Percentiles rank a stretch among this genome's conserved stretches.
Evolutionary conservation across 768 basidiomycete species (phyloP).

Genomic region (Boletus pseudo-olivaceus): DNA sequence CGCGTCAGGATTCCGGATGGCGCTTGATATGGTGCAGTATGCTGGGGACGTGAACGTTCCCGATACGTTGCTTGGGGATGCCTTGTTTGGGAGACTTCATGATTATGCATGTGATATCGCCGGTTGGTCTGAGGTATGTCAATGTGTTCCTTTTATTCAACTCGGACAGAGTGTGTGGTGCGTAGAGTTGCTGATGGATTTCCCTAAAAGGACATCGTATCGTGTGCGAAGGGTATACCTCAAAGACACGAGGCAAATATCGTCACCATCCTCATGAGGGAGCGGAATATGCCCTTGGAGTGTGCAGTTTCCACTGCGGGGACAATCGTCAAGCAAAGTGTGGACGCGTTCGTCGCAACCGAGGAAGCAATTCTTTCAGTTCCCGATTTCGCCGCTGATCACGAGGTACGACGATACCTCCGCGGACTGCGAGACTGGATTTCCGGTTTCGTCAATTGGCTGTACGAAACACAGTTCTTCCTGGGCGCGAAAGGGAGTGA

Average conservation of each 20-base stretch:
- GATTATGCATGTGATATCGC: conserved; percentile 47
- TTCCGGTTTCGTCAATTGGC: conserved; percentile 58
- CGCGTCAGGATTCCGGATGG: conserved; percentile 45
- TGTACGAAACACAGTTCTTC: conserved; percentile 60
- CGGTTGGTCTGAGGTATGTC: conserved; percentile 52
- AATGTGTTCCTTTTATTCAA: conserved; percentile 7
- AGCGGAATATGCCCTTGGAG: conserved; percentile 44
- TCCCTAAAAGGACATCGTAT: conserved; percentile 49
- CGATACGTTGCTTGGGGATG: conserved; percentile 24
- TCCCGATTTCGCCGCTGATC: conserved; percentile 12
- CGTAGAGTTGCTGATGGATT: background rate
- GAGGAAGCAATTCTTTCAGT: conserved; percentile 21
- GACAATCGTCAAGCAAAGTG: conserved; percentile 25
- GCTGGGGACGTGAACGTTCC: conserved; percentile 44
- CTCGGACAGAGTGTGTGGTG: too few relatives aligned
- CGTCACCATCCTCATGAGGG: conserved; percentile 45
- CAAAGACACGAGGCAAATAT: conserved; percentile 40
- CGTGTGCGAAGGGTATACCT: conserved; percentile 48
- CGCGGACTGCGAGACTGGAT: conserved; percentile 54
- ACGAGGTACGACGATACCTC: conserved; percentile 38
- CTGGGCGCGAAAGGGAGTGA: conserved; percentile 56
- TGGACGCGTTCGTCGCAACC: conserved; percentile 26
- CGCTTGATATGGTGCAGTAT: conserved; percentile 52
- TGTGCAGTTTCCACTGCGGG: conserved; percentile 36
- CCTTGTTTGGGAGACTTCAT: conserved; percentile 34